Evolutionary conservation across 2,329 filamentous ascomycete species (phyloP).

Genomic region (Hymenoscyphus infarciens): DNA sequence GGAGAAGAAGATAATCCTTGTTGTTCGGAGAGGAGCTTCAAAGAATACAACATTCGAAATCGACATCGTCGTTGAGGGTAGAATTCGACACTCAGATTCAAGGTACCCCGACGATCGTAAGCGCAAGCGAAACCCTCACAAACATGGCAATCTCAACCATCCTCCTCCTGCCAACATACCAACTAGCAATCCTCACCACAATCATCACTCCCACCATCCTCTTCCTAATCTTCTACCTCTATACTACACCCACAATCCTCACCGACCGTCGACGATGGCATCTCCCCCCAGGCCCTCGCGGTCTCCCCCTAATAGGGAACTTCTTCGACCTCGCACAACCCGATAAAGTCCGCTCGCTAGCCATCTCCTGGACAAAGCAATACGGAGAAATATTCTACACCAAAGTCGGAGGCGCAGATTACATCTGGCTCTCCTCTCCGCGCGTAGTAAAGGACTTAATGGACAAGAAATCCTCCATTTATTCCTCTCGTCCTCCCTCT

Average conservation of each 20-base stretch:
- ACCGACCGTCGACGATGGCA: conserved; percentile 29
- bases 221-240: conserved; percentile 22
- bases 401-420: conserved; percentile 40
- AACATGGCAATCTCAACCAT: conserved; percentile 1
- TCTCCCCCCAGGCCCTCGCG: conserved; percentile 39
- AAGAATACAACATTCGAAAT: neutral
- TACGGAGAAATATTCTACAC: conserved; percentile 40
- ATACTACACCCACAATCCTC: conserved; percentile 19
- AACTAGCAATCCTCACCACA: neutral
- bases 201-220: conserved; percentile 11
- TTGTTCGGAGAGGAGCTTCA: neutral
- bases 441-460: conserved; percentile 27
- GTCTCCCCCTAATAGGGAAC: conserved; percentile 40
- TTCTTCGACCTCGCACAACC: conserved; percentile 38
- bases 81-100: too few relatives aligned
- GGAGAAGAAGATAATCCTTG: too few relatives aligned
- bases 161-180: neutral
- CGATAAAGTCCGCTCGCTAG: conserved; percentile 33
- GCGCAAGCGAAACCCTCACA: neutral
- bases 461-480: conserved; percentile 28
- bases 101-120: too few relatives aligned
- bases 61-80: neutral
- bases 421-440: conserved; percentile 38
- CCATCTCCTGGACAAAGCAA: conserved; percentile 36
- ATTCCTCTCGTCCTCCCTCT: conserved; percentile 39